Evolutionary conservation across 2,329 filamentous ascomycete species (phyloP).

Genomic region (Knufia petricola): DNA sequence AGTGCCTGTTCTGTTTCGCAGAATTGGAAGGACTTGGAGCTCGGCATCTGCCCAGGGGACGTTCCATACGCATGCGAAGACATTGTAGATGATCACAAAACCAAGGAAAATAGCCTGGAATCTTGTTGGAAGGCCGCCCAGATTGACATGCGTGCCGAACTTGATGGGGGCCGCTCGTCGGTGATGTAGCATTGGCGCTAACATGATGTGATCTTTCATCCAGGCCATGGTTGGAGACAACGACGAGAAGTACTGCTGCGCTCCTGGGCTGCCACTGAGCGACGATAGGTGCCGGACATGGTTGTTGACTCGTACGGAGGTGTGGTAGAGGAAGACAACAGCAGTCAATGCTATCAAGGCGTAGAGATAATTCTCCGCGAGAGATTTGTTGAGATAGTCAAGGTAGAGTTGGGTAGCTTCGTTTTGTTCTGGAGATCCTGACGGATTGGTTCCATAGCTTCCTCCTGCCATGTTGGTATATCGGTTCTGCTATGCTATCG

Average conservation of each 20-base stretch:
- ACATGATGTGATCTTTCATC: slow-evolving; percentile 58
- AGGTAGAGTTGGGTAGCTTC: slow-evolving; percentile 15
- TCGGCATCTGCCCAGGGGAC: slow-evolving; percentile 32
- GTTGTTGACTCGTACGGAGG: slow-evolving; percentile 49
- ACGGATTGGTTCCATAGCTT: slow-evolving; percentile 8
- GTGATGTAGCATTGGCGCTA: slow-evolving; percentile 36
- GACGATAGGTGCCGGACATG: slow-evolving; percentile 66
- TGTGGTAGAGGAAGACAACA: slow-evolving; percentile 58
- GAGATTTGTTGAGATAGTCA: slow-evolving; percentile 40
- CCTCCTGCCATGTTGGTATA: slow-evolving; percentile 4
- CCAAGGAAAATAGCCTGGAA: slow-evolving; percentile 36
- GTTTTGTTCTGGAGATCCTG: slow-evolving; percentile 18
- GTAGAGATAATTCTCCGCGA: slow-evolving; percentile 53
- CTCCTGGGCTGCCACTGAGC: slow-evolving; percentile 58
- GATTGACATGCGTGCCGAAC: slow-evolving; percentile 34
- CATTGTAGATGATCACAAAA: slow-evolving; percentile 34
- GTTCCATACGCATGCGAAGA: slow-evolving; percentile 42
- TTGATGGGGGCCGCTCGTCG: slow-evolving; percentile 39
- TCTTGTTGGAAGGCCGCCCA: slow-evolving; percentile 38
- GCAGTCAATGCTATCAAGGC: slow-evolving; percentile 55
- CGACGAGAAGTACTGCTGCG: slow-evolving; percentile 64
- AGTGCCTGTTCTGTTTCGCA: slow-evolving; percentile 35
- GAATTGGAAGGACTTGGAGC: slow-evolving; percentile 28
- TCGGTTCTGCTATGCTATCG: not conserved
- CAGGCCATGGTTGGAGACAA: slow-evolving; percentile 49